Percentiles rank a stretch among this genome's conserved stretches.
Conservation (phyloP, 495 filamentous ascomycete species). For the Penicillium turbatum region DNA sequence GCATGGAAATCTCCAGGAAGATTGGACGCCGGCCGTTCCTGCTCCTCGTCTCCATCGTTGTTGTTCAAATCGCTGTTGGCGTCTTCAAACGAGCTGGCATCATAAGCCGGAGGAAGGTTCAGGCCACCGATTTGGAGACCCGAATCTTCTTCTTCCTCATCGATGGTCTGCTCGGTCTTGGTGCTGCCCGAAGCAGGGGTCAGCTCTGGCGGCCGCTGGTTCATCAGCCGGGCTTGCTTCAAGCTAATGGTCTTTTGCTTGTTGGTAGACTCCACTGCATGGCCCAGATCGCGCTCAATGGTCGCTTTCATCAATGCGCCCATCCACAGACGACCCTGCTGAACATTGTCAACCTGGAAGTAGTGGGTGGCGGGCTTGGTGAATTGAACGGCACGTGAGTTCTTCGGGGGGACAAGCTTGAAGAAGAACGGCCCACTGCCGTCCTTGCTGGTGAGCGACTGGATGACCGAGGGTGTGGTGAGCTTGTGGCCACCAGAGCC, state of each 20-base stretch:
- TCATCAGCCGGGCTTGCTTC: conserved; percentile 75
- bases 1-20: conserved; percentile 25
- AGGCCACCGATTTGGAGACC: conserved; percentile 38
- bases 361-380: conserved; percentile 97
- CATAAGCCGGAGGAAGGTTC: conserved; percentile 17
- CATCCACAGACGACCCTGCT: conserved; percentile 94
- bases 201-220: conserved; percentile 80
- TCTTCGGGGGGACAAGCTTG: conserved; percentile 90
- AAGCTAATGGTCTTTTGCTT: conserved; percentile 90
- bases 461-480: conserved; percentile 10
- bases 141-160: conserved; percentile 27
- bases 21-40: conserved; percentile 15
- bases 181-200: conserved; percentile 47
- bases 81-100: conserved; percentile 15
- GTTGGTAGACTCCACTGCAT: conserved; percentile 81
- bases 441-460: conserved; percentile 23
- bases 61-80: conserved; percentile 13
- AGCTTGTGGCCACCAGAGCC: conserved; percentile 27
- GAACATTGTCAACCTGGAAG: conserved; percentile 88
- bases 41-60: conserved; percentile 7
- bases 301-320: conserved; percentile 98
- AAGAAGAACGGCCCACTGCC: conserved; percentile 82
- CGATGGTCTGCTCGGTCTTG: conserved; percentile 16
- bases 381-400: conserved; percentile 88
- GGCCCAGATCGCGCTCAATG: conserved; percentile 84